Evolutionary conservation across 441 rosid species (phyloP), one percentile per base, ranked within the genome.

Genomic region (Pelargonium cotyledonis): DNA sequence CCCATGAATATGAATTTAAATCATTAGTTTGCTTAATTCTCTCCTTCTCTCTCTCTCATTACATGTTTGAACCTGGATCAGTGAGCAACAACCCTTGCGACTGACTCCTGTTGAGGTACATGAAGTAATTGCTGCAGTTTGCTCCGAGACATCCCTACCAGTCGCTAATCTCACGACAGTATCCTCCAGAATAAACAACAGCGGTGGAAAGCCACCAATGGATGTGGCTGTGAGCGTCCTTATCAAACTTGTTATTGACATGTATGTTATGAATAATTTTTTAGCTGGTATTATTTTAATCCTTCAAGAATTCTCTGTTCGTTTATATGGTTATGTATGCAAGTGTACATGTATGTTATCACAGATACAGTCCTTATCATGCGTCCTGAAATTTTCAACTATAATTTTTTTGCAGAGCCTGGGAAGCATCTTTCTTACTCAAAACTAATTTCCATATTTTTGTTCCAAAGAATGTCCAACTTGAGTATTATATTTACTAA

Each of bases 171-270:
- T 80, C 73, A 81, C 79, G 89, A 90, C 91, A 15, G 69, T 88
- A 68, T 86, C 96, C 70, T 85, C 97, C 74, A 87, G 86, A 86
- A 79, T 92, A 79, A 88, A 75, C 70, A 89, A 90, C 76, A 89
- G 70, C 80, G 80, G 87, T 74, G 88, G 90, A 78, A 95, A 88
- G 87, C 96, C 95, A 10, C 85, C 96, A 4, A 85, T 90, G 87
- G 99, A 92, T 81, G 97, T 90, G 75, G 98, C 96, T 71, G 90
- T 92, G 77, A 95, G 99, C 82, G 92, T 95, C 73, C 97, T 95
- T 68, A 89, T 95, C 68, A 95, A 95, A 81, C 97, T 95, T 78
- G 88, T 95, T 72, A 89, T 95, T 19, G 99, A 95, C 89, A 95
- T 90, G 98, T 92, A 92, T 75, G 96, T 82, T 77, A 31, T 43